phyloP scores from a whole-genome alignment of 2,329 filamentous ascomycete genomes.

The Trichoderma asperellum region DNA sequence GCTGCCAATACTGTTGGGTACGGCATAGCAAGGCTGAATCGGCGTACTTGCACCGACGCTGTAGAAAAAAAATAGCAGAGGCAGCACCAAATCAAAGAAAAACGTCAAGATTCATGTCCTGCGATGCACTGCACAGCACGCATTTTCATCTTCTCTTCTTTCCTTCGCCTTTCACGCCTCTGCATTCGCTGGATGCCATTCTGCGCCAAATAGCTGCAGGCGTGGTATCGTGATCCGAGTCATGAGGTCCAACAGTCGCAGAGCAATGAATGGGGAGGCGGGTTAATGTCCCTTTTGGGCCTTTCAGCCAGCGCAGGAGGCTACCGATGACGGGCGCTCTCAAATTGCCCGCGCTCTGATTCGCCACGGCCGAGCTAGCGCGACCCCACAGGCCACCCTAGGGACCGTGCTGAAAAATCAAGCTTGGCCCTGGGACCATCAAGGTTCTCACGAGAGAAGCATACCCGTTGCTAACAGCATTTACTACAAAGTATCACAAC shows the following conservation, averaged over 20 bases:
- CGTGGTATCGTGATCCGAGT: neutral
- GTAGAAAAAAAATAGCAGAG: neutral
- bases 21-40: neutral
- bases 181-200: neutral
- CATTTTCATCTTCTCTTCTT: too few species aligned
- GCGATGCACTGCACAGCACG: too few species aligned
- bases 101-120: neutral
- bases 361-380: neutral
- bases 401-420: constrained; percentile 12
- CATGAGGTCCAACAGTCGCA: neutral
- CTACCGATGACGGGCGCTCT: neutral
- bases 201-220: neutral
- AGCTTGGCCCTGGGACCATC: constrained; percentile 1
- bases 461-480: too few species aligned
- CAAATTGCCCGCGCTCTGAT: constrained; percentile 10
- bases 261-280: neutral
- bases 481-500: too few species aligned
- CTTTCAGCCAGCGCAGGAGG: neutral
- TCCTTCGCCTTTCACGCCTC: neutral
- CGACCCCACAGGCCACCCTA: neutral
- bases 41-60: neutral
- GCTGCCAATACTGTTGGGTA: neutral
- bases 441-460: constrained; percentile 12
- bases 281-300: neutral
- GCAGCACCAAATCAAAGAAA: neutral